Evolutionary conservation across 2,329 filamentous ascomycete genomes (phyloP).

Genomic region (Chrysoporthe austroafricana): DNA sequence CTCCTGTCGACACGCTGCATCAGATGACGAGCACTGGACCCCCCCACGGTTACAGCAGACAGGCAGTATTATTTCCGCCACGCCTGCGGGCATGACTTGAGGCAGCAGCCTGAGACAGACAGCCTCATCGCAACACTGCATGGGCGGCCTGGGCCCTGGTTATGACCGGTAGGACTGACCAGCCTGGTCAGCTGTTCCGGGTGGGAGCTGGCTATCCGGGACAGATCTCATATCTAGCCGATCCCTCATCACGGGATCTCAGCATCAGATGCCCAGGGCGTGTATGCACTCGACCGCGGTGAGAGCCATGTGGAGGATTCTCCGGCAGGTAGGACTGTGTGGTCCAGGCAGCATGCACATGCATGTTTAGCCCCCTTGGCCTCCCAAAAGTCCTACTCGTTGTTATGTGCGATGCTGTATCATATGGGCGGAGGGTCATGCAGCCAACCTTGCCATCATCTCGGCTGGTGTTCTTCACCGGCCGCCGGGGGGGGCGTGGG

Average conservation of each 20-base stretch:
- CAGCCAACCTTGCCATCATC: constrained; percentile 20
- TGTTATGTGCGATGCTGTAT: constrained; percentile 7
- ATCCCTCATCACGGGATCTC: neutral
- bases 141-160: constrained; percentile 1
- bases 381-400: neutral
- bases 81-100: neutral
- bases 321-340: neutral
- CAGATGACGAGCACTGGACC: constrained; percentile 3
- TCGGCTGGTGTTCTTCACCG: constrained; percentile 20
- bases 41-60: neutral
- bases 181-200: constrained; percentile 11
- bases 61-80: neutral
- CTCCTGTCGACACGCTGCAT: neutral
- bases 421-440: constrained; percentile 26
- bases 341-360: constrained; percentile 4
- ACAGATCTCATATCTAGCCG: neutral
- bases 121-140: constrained; percentile 18
- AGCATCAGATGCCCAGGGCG: constrained; percentile 6
- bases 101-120: constrained; percentile 3
- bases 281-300: neutral
- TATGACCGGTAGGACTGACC: constrained; percentile 10
- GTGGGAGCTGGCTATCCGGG: neutral
- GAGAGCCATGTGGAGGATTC: neutral
- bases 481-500: constrained; percentile 8
- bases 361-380: constrained; percentile 1